A percentile compares a stretch with the other conserved stretches of the same genome.
Evolutionary conservation across 495 filamentous ascomycete genomes (phyloP).

Genomic region (Polyplosphaeria fusca): DNA sequence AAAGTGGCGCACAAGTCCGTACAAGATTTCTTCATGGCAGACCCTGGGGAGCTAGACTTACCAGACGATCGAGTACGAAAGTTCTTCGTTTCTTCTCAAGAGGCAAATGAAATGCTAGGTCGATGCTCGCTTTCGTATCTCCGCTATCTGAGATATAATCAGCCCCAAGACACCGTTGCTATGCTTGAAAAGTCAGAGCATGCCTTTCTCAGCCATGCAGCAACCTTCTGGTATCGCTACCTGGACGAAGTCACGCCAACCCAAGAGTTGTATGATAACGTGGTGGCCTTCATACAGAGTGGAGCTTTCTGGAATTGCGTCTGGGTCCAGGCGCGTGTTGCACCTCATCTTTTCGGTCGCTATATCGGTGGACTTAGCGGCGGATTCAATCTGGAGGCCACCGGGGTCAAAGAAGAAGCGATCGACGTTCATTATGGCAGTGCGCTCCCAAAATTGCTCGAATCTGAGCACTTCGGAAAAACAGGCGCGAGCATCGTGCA

Average conservation of each 20-base stretch:
- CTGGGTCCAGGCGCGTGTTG: conserved; percentile 26
- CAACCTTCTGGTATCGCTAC: conserved; percentile 35
- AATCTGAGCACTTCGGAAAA: conserved; percentile 4
- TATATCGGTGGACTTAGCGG: neutral
- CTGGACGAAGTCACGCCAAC: conserved; percentile 9
- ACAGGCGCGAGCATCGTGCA: conserved; percentile 1
- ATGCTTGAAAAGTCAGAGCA: conserved; percentile 24
- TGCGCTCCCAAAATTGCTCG: conserved; percentile 15
- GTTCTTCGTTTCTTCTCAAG: conserved; percentile 30
- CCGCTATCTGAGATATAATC: conserved; percentile 31
- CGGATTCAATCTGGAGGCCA: neutral
- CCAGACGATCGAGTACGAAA: conserved; percentile 21
- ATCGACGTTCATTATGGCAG: conserved; percentile 1
- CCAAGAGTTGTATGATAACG: conserved; percentile 6
- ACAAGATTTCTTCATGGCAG: conserved; percentile 36
- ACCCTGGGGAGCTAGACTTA: conserved; percentile 22
- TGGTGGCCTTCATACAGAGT: conserved; percentile 29
- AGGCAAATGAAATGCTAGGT: conserved; percentile 31
- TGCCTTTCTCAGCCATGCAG: conserved; percentile 35
- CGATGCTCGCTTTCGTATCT: conserved; percentile 33
- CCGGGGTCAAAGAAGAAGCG: conserved; percentile 1
- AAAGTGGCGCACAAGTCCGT: conserved; percentile 36
- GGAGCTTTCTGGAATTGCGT: conserved; percentile 37
- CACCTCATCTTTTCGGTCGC: conserved; percentile 10
- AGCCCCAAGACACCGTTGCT: conserved; percentile 17